Evolutionary conservation across 176 grass and related monocot genomes (phyloP).

Genomic region (Hordeum marinum): DNA sequence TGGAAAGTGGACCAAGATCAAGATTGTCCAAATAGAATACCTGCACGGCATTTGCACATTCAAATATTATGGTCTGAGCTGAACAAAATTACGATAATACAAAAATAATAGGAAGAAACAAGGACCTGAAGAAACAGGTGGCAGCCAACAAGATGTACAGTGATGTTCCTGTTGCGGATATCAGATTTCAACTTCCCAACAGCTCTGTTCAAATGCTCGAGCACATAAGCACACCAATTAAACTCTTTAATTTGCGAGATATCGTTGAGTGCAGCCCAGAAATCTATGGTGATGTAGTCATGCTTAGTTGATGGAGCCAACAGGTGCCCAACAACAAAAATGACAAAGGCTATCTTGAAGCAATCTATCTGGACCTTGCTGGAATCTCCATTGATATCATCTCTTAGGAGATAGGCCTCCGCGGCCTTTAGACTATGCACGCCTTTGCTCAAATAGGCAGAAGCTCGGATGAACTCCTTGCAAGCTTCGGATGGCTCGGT

Average conservation of each 20-base stretch:
- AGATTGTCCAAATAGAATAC: conserved; percentile 8
- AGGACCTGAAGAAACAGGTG: neutral
- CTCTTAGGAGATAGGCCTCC: neutral
- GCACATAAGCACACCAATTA: neutral
- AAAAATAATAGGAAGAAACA: neutral
- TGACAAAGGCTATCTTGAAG: conserved; percentile 5
- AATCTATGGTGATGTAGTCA: neutral
- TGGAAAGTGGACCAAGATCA: neutral
- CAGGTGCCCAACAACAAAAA: neutral
- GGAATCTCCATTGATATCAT: neutral
- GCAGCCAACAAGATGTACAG: neutral
- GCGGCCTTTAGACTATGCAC: neutral
- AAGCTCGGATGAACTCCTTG: neutral
- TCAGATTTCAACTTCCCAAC: neutral
- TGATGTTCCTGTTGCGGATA: neutral
- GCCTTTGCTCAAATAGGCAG: neutral
- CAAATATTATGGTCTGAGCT: neutral
- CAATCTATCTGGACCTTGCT: neutral
- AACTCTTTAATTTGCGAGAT: neutral
- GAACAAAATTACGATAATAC: neutral
- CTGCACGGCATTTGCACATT: neutral
- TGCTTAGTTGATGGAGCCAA: neutral
- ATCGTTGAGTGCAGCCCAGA: neutral
- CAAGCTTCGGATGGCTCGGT: neutral
- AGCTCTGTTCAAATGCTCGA: neutral